Evolutionary conservation across 495 filamentous ascomycete genomes (phyloP), one percentile per base, ranked within the genome.

Genomic region (Penicillium psychrofluorescens): DNA sequence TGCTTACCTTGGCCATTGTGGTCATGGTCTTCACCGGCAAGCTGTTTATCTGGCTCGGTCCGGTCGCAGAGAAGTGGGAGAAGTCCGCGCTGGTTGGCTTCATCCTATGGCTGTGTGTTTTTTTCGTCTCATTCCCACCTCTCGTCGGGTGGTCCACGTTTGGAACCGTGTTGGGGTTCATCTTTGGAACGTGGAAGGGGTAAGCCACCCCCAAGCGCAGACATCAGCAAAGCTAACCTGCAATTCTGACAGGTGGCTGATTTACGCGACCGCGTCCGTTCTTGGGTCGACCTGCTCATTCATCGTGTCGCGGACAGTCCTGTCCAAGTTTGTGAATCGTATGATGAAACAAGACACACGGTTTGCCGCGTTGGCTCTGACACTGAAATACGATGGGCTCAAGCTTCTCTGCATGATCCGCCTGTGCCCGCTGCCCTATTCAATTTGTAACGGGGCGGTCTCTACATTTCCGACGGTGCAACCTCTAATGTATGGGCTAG

Each of bases 391-490:
- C 53, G 92, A 98, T 58, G 94, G 92, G 0, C 59, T 98, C 33
- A 87, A 89, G 49, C 74, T 97, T 12, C 72, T 98, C 29, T 81
- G 84, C 51, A 95, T 95, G 86, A 95, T 98, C 44, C 75, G 92
- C 28, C 69, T 97, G 31, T 96, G 92, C 47, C 92, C 92, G 15
- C 62, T 97, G 46, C 92, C 92, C n/a, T 98, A 95, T 59, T 91
- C 86, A 15, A 69, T 96, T 44, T 90, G 86, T 54, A 98, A 98
- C 55, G 92, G 90, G 13, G 95, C 92, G 15, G 79, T 98, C 27
- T 87, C 88, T 13, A 96, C 91, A 2, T 90, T 98, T 50, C 89
- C 87, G 2, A 95, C 88, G 7, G 86, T 98, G 7, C 73, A 80
- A 38, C 83, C 85, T 11, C 62, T 76, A 59, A 76, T 75, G 51